Percentiles rank a stretch among this genome's conserved stretches.
phyloP scores from a whole-genome alignment of 2,329 filamentous ascomycete genomes.

The Eurotiales sp. region DNA sequence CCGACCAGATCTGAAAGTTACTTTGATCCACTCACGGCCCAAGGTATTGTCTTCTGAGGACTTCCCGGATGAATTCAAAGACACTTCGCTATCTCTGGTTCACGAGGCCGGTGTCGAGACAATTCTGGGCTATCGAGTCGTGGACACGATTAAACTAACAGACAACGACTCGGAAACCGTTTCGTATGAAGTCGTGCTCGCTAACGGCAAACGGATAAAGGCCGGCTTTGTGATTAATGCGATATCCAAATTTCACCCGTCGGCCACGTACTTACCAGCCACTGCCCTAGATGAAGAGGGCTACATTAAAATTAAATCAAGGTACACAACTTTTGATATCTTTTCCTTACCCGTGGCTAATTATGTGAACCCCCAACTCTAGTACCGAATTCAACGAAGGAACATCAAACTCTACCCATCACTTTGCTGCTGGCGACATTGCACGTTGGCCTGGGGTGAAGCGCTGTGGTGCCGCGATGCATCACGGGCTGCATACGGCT shows the following conservation, averaged over 20 bases:
- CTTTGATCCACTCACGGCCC: constrained; percentile 68
- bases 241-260: constrained; percentile 60
- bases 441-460: constrained; percentile 74
- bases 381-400: constrained; percentile 51
- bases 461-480: constrained; percentile 71
- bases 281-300: constrained; percentile 60
- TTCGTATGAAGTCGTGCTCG: constrained; percentile 51
- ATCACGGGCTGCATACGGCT: constrained; percentile 64
- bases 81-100: constrained; percentile 56
- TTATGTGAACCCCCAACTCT: too few relatives aligned
- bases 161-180: constrained; percentile 18
- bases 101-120: constrained; percentile 62
- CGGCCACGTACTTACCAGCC: constrained; percentile 59
- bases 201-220: constrained; percentile 56
- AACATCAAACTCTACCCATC: constrained; percentile 55
- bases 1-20: constrained; percentile 63
- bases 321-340: constrained; percentile 35
- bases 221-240: constrained; percentile 68
- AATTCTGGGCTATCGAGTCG: constrained; percentile 59
- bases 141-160: constrained; percentile 26
- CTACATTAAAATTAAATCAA: constrained; percentile 60
- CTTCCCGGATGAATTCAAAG: constrained; percentile 66
- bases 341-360: not conserved
- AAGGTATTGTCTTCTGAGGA: constrained; percentile 70
- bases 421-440: constrained; percentile 69